Percentiles rank a stretch among this genome's conserved stretches.
These are phyloP conservation scores for Jasminum sambac DNA, from an alignment of 257 asterid species.

Conservation along the genomic window DNA sequence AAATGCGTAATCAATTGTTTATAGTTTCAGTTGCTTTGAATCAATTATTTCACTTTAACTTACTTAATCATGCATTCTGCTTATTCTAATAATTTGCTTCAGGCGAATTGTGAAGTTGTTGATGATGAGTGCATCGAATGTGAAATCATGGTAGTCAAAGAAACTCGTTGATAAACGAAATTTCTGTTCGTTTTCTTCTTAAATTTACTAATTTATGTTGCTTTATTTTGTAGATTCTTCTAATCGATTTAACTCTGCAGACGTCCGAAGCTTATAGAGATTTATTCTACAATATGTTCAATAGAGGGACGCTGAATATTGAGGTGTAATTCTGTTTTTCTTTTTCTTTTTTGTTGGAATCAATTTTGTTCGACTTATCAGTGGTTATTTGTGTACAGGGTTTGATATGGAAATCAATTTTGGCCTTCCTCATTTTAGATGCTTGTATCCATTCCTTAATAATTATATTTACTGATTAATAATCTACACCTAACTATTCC, in stretches of 20 bases:
- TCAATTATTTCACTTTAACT: not conserved
- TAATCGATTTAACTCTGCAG: conserved; percentile 87
- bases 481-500: not conserved
- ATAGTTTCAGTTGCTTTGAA: not conserved
- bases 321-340: conserved; percentile 40
- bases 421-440: conserved; percentile 58
- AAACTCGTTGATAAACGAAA: not conserved
- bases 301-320: conserved; percentile 37
- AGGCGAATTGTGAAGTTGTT: conserved; percentile 69
- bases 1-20: conserved; percentile 55
- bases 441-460: conserved; percentile 63
- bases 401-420: conserved; percentile 53
- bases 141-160: conserved; percentile 72
- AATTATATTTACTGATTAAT: not conserved
- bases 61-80: not conserved
- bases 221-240: conserved; percentile 51
- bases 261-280: conserved; percentile 81
- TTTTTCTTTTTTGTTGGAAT: not conserved
- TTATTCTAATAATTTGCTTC: conserved; percentile 8
- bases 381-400: conserved; percentile 42
- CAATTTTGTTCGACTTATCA: not conserved
- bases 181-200: not conserved
- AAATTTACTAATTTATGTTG: not conserved
- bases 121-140: conserved; percentile 94
- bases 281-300: conserved; percentile 67